Evolutionary conservation across 202 grass and related monocot genomes (phyloP).

Genomic region (Elaeis oleifera): DNA sequence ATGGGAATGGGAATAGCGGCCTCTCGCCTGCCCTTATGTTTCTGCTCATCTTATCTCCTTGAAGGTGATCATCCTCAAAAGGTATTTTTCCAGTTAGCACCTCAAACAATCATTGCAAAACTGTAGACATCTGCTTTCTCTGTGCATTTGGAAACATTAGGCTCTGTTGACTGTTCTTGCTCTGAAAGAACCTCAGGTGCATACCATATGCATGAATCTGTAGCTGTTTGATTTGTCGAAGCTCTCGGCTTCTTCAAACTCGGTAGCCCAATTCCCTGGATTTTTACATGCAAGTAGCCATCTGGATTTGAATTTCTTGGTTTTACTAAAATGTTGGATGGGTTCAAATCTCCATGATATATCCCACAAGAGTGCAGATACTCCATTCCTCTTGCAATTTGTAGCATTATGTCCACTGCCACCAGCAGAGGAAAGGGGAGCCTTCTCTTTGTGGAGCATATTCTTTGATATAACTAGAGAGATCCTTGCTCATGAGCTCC

Average conservation of each 20-base stretch:
- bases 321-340: constrained; percentile 19
- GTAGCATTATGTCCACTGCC: constrained; percentile 26
- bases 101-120: constrained; percentile 24
- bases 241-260: constrained; percentile 5
- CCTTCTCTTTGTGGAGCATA: constrained; percentile 7
- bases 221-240: constrained; percentile 4
- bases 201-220: constrained; percentile 23
- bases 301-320: constrained; percentile 5
- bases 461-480: constrained; percentile 20
- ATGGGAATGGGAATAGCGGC: constrained; percentile 19
- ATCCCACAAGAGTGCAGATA: constrained; percentile 19
- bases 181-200: constrained; percentile 14
- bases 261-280: background rate
- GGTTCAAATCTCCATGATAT: constrained; percentile 19
- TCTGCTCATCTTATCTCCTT: constrained; percentile 21
- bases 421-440: constrained; percentile 9
- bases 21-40: constrained; percentile 18
- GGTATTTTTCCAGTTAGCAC: constrained; percentile 20
- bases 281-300: constrained; percentile 14
- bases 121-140: constrained; percentile 27
- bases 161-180: constrained; percentile 8
- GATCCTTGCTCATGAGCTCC: constrained; percentile 25
- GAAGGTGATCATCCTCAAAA: constrained; percentile 20
- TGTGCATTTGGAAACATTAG: background rate
- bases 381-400: constrained; percentile 29